Evolutionary conservation across 805 yeast genomes (phyloP).

Genomic region (Danielia reshetovae): DNA sequence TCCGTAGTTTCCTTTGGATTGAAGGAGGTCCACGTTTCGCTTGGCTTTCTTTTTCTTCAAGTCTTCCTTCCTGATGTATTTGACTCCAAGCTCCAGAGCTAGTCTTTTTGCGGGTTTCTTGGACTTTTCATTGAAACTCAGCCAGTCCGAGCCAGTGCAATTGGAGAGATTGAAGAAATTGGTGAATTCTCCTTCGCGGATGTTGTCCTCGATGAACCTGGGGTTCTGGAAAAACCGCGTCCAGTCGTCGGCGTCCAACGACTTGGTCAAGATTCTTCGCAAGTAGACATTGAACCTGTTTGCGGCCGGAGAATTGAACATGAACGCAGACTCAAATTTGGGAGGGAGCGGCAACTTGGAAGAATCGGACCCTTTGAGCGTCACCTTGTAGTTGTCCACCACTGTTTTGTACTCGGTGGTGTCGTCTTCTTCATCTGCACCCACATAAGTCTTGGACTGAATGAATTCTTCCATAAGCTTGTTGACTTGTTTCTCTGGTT

Average conservation of each 20-base stretch:
- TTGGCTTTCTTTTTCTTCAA: slow-evolving; percentile 13
- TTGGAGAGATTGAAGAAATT: slow-evolving; percentile 28
- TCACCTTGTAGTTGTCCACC: slow-evolving; percentile 15
- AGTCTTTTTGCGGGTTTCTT: slow-evolving; percentile 17
- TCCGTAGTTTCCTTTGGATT: slow-evolving; percentile 20
- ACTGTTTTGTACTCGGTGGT: background rate
- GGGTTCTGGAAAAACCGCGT: slow-evolving; percentile 7
- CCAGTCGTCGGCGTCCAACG: slow-evolving; percentile 8
- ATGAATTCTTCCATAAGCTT: slow-evolving; percentile 33
- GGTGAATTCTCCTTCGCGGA: slow-evolving; percentile 18
- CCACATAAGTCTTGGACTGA: slow-evolving; percentile 22
- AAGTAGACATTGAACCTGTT: slow-evolving; percentile 20
- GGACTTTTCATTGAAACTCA: slow-evolving; percentile 14
- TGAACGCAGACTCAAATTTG: slow-evolving; percentile 17
- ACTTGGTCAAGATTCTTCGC: slow-evolving; percentile 6
- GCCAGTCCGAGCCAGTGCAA: slow-evolving; percentile 13
- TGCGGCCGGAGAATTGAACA: slow-evolving; percentile 24
- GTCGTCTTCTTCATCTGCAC: slow-evolving; percentile 3
- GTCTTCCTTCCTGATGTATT: slow-evolving; percentile 20
- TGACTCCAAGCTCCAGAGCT: slow-evolving; percentile 18
- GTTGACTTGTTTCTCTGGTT: background rate
- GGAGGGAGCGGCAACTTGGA: slow-evolving; percentile 16
- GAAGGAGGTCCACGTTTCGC: slow-evolving; percentile 1
- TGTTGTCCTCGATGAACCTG: slow-evolving; percentile 10
- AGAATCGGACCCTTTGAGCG: slow-evolving; percentile 13